These are phyloP conservation scores for Pythium diclinum DNA, from an alignment of 352 stramenopile genomes.

Conservation along the genomic window DNA sequence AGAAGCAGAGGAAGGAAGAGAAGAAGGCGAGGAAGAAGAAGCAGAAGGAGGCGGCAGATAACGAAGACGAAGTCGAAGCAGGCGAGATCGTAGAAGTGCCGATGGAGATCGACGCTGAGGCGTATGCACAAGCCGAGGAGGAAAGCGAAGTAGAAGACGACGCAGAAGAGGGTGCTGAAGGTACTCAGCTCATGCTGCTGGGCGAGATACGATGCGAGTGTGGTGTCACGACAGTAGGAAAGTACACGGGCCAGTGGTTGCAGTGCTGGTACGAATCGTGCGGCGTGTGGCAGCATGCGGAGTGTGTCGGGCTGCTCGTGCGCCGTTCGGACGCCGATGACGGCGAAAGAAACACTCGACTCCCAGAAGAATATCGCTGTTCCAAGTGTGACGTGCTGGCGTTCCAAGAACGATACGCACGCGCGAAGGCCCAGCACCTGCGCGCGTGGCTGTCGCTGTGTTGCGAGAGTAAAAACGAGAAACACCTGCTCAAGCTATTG, in stretches of 20 bases:
- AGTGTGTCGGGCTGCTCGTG: constrained; percentile 58
- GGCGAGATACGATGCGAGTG: constrained; percentile 61
- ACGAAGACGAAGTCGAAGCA: background rate
- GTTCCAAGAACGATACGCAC: constrained; percentile 30
- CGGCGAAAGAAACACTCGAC: background rate
- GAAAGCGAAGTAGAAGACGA: constrained; percentile 4
- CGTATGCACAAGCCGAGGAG: background rate
- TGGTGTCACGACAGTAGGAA: constrained; percentile 38
- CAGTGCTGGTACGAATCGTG: constrained; percentile 68
- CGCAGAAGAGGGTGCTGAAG: constrained; percentile 9
- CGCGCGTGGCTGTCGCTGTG: constrained; percentile 68
- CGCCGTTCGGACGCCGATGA: background rate
- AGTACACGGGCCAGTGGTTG: constrained; percentile 63
- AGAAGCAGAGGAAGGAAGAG: background rate
- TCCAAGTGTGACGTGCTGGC: constrained; percentile 41
- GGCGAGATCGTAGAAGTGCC: background rate
- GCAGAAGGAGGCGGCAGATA: background rate
- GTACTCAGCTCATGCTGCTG: constrained; percentile 28
- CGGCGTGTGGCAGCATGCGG: constrained; percentile 63
- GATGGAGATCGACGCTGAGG: constrained; percentile 12
- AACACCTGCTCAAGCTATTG: constrained; percentile 51
- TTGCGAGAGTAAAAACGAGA: constrained; percentile 54
- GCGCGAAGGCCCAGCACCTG: constrained; percentile 29
- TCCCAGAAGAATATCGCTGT: constrained; percentile 38
- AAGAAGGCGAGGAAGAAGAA: constrained; percentile 2